Percentiles rank a stretch among this genome's conserved stretches.
These are phyloP conservation scores for Spathaspora arborariae DNA, from an alignment of 805 yeast species.

Conservation along the genomic window DNA sequence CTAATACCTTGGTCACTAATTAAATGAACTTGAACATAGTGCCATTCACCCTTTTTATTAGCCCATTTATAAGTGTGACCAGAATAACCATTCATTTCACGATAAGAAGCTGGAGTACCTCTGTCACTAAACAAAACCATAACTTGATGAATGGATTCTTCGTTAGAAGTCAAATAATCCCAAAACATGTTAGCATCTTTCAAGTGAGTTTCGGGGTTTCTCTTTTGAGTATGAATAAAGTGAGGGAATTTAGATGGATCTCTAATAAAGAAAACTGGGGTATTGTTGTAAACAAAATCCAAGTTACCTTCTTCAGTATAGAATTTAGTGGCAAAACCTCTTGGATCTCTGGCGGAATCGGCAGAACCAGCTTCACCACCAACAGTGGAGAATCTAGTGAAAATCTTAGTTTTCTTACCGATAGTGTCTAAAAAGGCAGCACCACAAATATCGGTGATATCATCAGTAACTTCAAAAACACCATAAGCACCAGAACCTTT, in stretches of 20 bases:
- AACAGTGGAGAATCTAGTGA: constrained; percentile 80
- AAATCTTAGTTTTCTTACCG: constrained; percentile 76
- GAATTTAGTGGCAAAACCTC: constrained; percentile 78
- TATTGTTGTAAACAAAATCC: constrained; percentile 83
- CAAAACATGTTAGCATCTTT: constrained; percentile 81
- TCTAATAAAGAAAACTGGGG: constrained; percentile 81
- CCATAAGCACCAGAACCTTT: constrained; percentile 93
- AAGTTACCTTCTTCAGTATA: constrained; percentile 82
- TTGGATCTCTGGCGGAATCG: constrained; percentile 82
- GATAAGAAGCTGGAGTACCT: constrained; percentile 73
- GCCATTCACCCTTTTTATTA: constrained; percentile 71
- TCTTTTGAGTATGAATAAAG: constrained; percentile 85
- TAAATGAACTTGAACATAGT: constrained; percentile 75
- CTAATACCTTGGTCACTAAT: constrained; percentile 59
- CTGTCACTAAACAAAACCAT: constrained; percentile 72
- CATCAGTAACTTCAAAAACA: constrained; percentile 82
- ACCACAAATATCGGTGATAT: constrained; percentile 66
- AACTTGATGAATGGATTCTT: constrained; percentile 73
- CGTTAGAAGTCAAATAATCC: constrained; percentile 75
- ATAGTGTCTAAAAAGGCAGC: constrained; percentile 67
- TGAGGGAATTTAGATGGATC: constrained; percentile 85
- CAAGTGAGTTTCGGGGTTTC: constrained; percentile 77
- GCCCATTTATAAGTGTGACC: constrained; percentile 85
- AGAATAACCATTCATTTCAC: constrained; percentile 82
- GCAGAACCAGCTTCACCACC: constrained; percentile 84